Conservation (phyloP, 257 asterid genomes). For the Solanum chiquidenum region DNA sequence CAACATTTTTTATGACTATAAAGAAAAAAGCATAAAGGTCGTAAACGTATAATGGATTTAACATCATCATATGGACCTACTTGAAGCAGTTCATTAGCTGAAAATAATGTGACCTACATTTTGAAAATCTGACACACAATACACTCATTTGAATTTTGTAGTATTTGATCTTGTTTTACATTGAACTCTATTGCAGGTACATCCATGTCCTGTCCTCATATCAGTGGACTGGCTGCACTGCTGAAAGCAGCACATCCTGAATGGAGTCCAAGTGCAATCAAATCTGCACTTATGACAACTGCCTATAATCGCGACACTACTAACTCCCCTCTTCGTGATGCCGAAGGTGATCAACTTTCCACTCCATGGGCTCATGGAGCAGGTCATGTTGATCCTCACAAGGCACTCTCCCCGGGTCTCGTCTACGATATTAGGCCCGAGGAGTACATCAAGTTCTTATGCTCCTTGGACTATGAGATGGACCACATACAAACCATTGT, state of each 20-base stretch:
- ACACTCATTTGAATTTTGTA: not conserved
- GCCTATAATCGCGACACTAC: constrained; percentile 32
- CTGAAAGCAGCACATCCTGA: constrained; percentile 38
- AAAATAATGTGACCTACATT: not conserved
- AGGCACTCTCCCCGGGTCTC: constrained; percentile 38
- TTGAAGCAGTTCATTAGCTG: not conserved
- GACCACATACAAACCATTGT: constrained; percentile 35
- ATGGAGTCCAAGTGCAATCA: constrained; percentile 42
- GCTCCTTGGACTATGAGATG: constrained; percentile 30
- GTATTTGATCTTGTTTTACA: not conserved
- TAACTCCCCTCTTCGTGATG: constrained; percentile 28
- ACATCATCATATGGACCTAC: not conserved
- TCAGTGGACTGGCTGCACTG: constrained; percentile 42
- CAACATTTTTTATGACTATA: not conserved
- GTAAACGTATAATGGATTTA: not conserved
- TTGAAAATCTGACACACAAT: not conserved
- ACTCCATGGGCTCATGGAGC: constrained; percentile 33
- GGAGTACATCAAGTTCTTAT: constrained; percentile 35
- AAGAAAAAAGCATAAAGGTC: not conserved
- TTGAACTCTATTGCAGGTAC: constrained; percentile 17
- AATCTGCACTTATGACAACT: constrained; percentile 44
- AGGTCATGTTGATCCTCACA: constrained; percentile 40
- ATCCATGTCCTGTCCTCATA: constrained; percentile 48
- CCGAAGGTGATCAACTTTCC: constrained; percentile 19
- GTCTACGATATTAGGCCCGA: constrained; percentile 21